Conservation (phyloP, 805 yeast species). For the Ogataea zsoltii region DNA sequence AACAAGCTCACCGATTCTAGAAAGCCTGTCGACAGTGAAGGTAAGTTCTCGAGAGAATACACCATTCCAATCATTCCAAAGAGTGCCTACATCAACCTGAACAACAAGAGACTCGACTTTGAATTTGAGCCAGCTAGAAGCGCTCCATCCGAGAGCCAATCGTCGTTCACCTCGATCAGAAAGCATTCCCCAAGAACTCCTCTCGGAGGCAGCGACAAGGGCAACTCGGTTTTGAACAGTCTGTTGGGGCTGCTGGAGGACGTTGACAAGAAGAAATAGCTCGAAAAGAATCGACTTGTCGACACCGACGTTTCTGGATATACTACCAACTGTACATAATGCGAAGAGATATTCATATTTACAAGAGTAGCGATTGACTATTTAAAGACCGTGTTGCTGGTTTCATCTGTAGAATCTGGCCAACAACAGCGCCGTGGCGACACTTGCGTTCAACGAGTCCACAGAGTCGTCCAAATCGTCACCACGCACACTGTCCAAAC, state of each 20-base stretch:
- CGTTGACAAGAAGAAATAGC: slow-evolving; percentile 19
- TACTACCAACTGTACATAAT: slow-evolving; percentile 10
- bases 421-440: slow-evolving; percentile 76
- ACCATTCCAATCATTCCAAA: slow-evolving; percentile 30
- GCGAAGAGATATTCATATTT: slow-evolving; percentile 9
- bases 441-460: slow-evolving; percentile 87
- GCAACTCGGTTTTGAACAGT: slow-evolving; percentile 23
- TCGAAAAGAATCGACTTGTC: no score
- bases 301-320: slow-evolving; percentile 7
- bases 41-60: slow-evolving; percentile 32
- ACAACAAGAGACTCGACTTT: slow-evolving; percentile 23
- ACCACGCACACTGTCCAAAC: slow-evolving; percentile 33
- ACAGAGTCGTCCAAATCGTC: slow-evolving; percentile 39
- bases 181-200: slow-evolving; percentile 23
- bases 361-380: not conserved
- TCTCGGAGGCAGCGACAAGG: slow-evolving; percentile 22
- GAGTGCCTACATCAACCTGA: slow-evolving; percentile 27
- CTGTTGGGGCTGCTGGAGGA: slow-evolving; percentile 25
- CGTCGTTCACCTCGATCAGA: slow-evolving; percentile 17
- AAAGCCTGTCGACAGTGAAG: slow-evolving; percentile 26
- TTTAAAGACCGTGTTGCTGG: no score
- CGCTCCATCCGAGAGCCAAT: slow-evolving; percentile 6
- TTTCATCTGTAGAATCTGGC: slow-evolving; percentile 19
- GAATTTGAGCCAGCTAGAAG: slow-evolving; percentile 28
- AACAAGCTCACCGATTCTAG: slow-evolving; percentile 18